phyloP scores from a whole-genome alignment of 2,329 filamentous ascomycete species.

The Penicillium paneum region DNA sequence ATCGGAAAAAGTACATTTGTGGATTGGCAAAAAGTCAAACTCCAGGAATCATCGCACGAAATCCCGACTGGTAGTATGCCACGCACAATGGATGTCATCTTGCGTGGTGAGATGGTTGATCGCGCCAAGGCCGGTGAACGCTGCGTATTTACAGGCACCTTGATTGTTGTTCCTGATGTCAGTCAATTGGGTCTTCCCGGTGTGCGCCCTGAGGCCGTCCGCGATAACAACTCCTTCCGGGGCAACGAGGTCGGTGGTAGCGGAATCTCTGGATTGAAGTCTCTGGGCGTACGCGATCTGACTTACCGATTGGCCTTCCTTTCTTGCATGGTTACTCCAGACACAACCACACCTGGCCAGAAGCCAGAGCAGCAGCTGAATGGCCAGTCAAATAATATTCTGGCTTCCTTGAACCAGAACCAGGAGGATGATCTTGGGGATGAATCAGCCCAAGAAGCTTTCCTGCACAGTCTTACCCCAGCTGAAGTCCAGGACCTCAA shows the following conservation, averaged over 20 bases:
- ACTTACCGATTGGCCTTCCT: constrained; percentile 97
- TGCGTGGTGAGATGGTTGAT: constrained; percentile 96
- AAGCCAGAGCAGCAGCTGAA: constrained; percentile 64
- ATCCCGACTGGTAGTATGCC: constrained; percentile 99
- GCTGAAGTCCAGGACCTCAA: constrained; percentile 89
- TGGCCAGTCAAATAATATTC: constrained; percentile 76
- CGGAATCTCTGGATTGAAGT: constrained; percentile 84
- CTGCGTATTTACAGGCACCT: constrained; percentile 92
- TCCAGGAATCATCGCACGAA: constrained; percentile 97
- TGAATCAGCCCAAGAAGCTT: constrained; percentile 83
- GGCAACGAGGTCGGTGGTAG: constrained; percentile 77
- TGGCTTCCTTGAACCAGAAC: constrained; percentile 76
- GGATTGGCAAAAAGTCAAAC: constrained; percentile 97
- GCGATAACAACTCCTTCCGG: constrained; percentile 74
- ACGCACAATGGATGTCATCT: constrained; percentile 92
- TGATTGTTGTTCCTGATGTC: constrained; percentile 96
- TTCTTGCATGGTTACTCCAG: constrained; percentile 91
- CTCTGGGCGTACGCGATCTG: constrained; percentile 88
- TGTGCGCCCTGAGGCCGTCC: constrained; percentile 73
- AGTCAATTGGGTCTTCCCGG: constrained; percentile 91
- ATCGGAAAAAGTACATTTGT: constrained; percentile 96
- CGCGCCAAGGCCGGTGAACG: constrained; percentile 96
- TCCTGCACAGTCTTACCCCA: constrained; percentile 78
- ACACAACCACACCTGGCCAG: constrained; percentile 76
- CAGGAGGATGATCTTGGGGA: constrained; percentile 67